Evolutionary conservation across 352 stramenopile genomes (phyloP).

Genomic region (Vaucheria bursata): DNA sequence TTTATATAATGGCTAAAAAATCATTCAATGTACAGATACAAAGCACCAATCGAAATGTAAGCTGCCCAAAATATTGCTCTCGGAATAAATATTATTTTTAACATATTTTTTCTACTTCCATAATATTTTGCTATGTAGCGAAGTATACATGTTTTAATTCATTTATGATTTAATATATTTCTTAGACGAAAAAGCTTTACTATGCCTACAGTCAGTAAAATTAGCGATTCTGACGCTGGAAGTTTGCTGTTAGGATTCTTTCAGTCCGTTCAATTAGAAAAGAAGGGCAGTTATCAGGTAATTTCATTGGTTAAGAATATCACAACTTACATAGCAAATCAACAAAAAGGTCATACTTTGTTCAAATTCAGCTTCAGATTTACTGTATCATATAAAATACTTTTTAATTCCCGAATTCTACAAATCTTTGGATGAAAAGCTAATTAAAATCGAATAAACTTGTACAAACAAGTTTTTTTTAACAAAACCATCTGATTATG

Average conservation of each 20-base stretch:
- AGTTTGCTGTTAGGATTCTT: conserved; percentile 5
- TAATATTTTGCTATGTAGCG: too few species aligned
- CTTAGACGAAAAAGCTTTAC: too few species aligned
- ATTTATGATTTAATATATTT: too few species aligned
- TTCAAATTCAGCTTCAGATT: neutral
- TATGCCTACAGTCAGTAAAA: neutral
- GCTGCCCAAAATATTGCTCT: too few species aligned
- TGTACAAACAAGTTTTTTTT: too few species aligned
- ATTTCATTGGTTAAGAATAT: neutral
- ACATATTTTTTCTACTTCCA: too few species aligned
- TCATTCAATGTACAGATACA: too few species aligned
- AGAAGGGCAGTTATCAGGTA: neutral
- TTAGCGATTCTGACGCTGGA: conserved; percentile 7
- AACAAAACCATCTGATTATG: too few species aligned
- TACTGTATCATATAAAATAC: neutral
- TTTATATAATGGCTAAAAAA: too few species aligned
- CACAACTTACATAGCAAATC: neutral
- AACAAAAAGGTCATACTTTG: neutral
- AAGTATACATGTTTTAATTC: too few species aligned
- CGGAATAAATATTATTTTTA: too few species aligned
- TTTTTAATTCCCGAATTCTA: neutral
- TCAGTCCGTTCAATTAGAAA: neutral
- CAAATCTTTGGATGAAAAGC: neutral
- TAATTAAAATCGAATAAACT: neutral
- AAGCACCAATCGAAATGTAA: too few species aligned